Evolutionary conservation across 257 asterid genomes (phyloP), one percentile per base, ranked within the genome.

Genomic region (Salvia rosmarinus): DNA sequence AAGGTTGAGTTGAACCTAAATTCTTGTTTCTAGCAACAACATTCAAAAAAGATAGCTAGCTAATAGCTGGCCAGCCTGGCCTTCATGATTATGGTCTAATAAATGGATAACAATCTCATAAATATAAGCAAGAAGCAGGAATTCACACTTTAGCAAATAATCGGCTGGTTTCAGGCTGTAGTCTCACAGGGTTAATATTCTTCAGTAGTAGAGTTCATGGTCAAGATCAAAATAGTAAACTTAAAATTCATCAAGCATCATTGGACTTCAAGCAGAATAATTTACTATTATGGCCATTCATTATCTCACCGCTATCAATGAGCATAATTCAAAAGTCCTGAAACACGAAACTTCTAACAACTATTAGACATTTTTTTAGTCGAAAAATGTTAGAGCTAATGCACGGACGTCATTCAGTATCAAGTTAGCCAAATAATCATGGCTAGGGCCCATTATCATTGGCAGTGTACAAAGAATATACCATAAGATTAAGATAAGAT

Each of bases 21-120:
- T 51, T 44, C 54, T 66, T 78, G 23, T 51, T 1, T 61, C 35
- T 52, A 54, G 47, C 61, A 64, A 59, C n/a, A 67, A 67, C 34
- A 25, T 65, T 28, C n/a, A n/a, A 72, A 34, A 5, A 23, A 64
- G 35, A 42, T 28, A 49, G 13, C 21, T 64, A 46, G 51, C 46
- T 12, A 34, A 39, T 34, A 46, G n/a, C 60, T 42, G 34, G 61
- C 68, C 23, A 21, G 28, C 56, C 66, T 34, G 32, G 28, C 56
- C 66, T 20, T 25, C 13, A 43, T 35, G 40, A 39, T 65, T 50
- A 57, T 65, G 17, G 55, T 46, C 20, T 5, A 43, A 42, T 40
- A 17, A 42, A 46, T 14, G 32, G 57, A 43, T 70, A 37, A 16
- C 64, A 54, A 13, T 63, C 23, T 54, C 42, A 46, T 21, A 50